Conservation (phyloP, 805 yeast species). For the Alloascoidea hylecoeti region DNA sequence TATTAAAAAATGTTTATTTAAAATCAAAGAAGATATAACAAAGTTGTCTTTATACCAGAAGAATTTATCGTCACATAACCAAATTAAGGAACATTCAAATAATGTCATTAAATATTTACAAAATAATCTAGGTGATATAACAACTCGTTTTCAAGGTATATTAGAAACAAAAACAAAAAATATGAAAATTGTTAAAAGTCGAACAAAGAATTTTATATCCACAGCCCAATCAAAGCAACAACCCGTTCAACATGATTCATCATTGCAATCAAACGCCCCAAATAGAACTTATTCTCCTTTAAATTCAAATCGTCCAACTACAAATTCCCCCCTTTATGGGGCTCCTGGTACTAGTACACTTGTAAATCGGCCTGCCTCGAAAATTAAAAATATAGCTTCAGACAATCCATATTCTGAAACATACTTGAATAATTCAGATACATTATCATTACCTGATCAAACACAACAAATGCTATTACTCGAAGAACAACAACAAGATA, state of each 20-base stretch:
- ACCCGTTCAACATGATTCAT: background rate
- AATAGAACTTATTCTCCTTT: slow-evolving; percentile 9
- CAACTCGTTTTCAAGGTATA: slow-evolving; percentile 86
- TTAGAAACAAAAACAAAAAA: slow-evolving; percentile 74
- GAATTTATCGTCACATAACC: slow-evolving; percentile 33
- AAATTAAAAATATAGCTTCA: slow-evolving; percentile 4
- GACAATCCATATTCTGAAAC: slow-evolving; percentile 9
- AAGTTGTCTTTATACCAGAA: slow-evolving; percentile 19
- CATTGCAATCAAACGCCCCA: slow-evolving; percentile 2
- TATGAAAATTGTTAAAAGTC: slow-evolving; percentile 63
- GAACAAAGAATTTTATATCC: slow-evolving; percentile 77
- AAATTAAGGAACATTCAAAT: slow-evolving; percentile 58
- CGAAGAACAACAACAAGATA: slow-evolving; percentile 73
- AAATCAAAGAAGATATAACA: slow-evolving; percentile 58
- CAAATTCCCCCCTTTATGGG: slow-evolving; percentile 4
- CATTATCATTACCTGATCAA: slow-evolving; percentile 68
- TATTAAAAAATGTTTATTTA: slow-evolving; percentile 69
- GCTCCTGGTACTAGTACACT: slow-evolving; percentile 10
- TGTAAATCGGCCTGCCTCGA: too few relatives aligned
- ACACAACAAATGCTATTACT: slow-evolving; percentile 69
- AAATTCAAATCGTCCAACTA: slow-evolving; percentile 16
- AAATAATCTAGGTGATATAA: slow-evolving; percentile 81
- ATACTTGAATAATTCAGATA: slow-evolving; percentile 23
- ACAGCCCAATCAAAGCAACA: slow-evolving; percentile 11
- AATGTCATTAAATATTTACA: slow-evolving; percentile 81